phyloP scores from a whole-genome alignment of 805 yeast genomes.

The Lipomyces anomalus region DNA sequence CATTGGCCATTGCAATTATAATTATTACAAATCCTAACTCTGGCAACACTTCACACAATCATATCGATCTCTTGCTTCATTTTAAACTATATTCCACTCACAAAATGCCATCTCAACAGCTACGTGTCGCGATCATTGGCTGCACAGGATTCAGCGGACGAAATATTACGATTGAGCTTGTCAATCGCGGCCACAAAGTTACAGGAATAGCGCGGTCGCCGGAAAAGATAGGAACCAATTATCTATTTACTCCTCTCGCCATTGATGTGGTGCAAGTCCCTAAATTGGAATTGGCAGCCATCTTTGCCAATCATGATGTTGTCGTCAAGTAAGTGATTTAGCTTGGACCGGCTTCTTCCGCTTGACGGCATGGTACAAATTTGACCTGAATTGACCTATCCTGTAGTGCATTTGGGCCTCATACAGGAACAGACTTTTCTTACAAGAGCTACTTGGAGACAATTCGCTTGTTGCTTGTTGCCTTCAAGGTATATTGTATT shows the following conservation, averaged over 20 bases:
- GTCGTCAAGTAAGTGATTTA: slow-evolving; percentile 3
- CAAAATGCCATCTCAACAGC: no score
- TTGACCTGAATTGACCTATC: not conserved
- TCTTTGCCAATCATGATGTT: slow-evolving; percentile 1
- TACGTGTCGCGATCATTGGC: slow-evolving; percentile 6
- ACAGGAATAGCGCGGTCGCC: slow-evolving; percentile 6
- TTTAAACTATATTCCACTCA: no score
- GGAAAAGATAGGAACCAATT: not conserved
- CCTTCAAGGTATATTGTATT: slow-evolving; percentile 1
- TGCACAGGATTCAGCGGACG: slow-evolving; percentile 10
- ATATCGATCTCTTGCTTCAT: no score
- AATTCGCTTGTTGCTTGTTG: slow-evolving; percentile 2
- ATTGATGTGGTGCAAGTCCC: slow-evolving; percentile 4
- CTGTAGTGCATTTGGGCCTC: slow-evolving; percentile 6
- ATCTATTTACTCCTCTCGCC: not conserved
- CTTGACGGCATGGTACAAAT: not conserved
- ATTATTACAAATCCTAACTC: not conserved
- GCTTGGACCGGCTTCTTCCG: not conserved
- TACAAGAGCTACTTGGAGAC: slow-evolving; percentile 5
- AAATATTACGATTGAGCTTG: slow-evolving; percentile 7
- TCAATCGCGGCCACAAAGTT: slow-evolving; percentile 10
- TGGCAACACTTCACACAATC: no score
- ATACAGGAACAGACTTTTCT: not conserved
- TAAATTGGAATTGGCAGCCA: not conserved
- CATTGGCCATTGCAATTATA: no score